Conservation (phyloP, 1,139 yeast species). For the Pichia sp. region DNA sequence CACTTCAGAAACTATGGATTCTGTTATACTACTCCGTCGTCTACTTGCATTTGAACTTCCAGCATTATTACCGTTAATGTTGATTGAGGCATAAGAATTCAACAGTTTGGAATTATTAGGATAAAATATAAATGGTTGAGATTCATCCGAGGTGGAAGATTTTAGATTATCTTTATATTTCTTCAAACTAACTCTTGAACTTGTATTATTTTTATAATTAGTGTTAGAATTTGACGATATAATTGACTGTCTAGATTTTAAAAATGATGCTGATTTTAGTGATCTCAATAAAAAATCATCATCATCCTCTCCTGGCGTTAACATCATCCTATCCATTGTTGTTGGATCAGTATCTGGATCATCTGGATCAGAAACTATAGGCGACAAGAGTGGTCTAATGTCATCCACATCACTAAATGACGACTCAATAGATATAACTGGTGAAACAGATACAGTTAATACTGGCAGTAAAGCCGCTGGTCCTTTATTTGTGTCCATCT, state of each 20-base stretch:
- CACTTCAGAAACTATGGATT: slow-evolving; percentile 25
- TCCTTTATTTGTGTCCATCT: neutral
- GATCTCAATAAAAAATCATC: slow-evolving; percentile 14
- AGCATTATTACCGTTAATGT: neutral
- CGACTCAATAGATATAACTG: slow-evolving; percentile 3
- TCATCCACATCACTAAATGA: slow-evolving; percentile 5
- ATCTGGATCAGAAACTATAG: slow-evolving; percentile 14
- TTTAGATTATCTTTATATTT: slow-evolving; percentile 12
- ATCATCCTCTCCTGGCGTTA: slow-evolving; percentile 11
- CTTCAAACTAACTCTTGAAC: slow-evolving; percentile 3
- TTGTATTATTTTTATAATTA: neutral
- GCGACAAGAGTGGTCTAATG: slow-evolving; percentile 13
- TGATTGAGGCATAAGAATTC: neutral
- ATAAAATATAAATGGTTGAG: slow-evolving; percentile 9
- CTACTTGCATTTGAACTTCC: neutral
- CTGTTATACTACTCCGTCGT: slow-evolving; percentile 15
- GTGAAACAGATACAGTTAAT: neutral
- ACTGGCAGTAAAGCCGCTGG: neutral
- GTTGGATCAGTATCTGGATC: slow-evolving; percentile 3
- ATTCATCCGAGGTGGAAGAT: neutral
- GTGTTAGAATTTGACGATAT: slow-evolving; percentile 3
- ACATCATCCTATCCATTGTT: neutral
- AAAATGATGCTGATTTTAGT: slow-evolving; percentile 7
- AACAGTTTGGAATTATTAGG: slow-evolving; percentile 1
- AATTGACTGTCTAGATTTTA: slow-evolving; percentile 1